These are phyloP conservation scores for Jimgerdemannia flammicorona DNA, from an alignment of 192 early-diverging fungal genomes.

Conservation along the genomic window DNA sequence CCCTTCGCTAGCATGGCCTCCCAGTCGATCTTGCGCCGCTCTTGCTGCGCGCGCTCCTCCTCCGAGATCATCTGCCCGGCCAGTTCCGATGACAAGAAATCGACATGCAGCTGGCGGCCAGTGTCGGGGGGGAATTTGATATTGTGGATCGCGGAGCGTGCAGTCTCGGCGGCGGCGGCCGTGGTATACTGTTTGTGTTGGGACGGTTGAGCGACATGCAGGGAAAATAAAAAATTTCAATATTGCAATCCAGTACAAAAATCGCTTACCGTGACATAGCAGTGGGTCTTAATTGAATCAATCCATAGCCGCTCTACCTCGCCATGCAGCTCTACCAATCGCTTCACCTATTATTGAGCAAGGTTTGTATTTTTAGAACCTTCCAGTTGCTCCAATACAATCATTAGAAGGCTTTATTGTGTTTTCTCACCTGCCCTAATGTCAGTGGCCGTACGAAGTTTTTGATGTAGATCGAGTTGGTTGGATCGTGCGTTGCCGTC, in stretches of 20 bases:
- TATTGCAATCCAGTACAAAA: background rate
- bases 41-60: conserved; percentile 23
- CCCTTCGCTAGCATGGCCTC: conserved; percentile 13
- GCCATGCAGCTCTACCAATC: conserved; percentile 45
- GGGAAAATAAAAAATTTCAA: background rate
- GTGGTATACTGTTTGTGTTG: conserved; percentile 62
- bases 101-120: conserved; percentile 17
- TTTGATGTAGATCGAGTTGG: conserved; percentile 38
- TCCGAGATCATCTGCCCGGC: conserved; percentile 21
- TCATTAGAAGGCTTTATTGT: no score
- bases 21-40: conserved; percentile 27
- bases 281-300: conserved; percentile 59
- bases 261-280: conserved; percentile 54
- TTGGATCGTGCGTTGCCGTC: background rate
- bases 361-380: no score
- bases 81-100: conserved; percentile 12
- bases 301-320: conserved; percentile 54
- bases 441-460: conserved; percentile 57
- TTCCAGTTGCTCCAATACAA: no score
- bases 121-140: conserved; percentile 23
- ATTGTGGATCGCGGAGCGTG: conserved; percentile 17
- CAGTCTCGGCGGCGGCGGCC: conserved; percentile 17
- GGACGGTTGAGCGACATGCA: conserved; percentile 5
- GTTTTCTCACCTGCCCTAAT: background rate
- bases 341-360: conserved; percentile 34